Evolutionary conservation across 2,329 filamentous ascomycete genomes (phyloP), one percentile per base, ranked within the genome.

Genomic region (Talaromyces sp.): DNA sequence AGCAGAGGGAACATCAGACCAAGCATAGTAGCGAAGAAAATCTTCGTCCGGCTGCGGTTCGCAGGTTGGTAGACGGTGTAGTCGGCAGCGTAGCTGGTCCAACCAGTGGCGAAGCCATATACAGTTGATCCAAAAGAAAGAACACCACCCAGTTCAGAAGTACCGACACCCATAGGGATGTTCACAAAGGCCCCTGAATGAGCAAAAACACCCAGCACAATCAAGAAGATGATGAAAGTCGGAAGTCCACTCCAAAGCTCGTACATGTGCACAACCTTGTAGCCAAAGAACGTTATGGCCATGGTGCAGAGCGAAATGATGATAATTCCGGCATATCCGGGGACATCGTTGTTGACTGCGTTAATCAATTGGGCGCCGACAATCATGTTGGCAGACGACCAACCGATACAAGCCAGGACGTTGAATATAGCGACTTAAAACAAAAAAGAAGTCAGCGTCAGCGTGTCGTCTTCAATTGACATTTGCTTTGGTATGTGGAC

Each of bases 31-130:
- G 85, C 86, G 62, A 84, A 67, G 74, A 93, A 93, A 62, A 92
- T 80, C 62, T 86, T 85, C 49, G 71, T 72, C 24, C 84, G 81
- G 31, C 83, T 82, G 46, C 85, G 85, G 26, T 75, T 80, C 2
- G 80, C 77, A 0, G 89, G 89, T 67, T 92, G 89, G 74, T 93
- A 93, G 56, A 91, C 88, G 24, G 88, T 91, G 73, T 92, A 93
- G 70, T 93, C 90, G 9, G 89, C 87, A 0, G 89, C 89, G 62
- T 87, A 89, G 7, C 83, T 83, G 1, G 87, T 86, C 89, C 90
- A 95, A 59, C 90, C 84, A 1, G 89, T 87, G 19, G 86, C 82
- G 69, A 89, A 88, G 43, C 88, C 84, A 71, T 85, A 88, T 35
- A 92, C 79, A 19, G 87, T 82, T 13, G 86, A 81, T 51, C 86